These are phyloP conservation scores for Geranium incanum DNA, from an alignment of 441 rosid genomes.

Conservation along the genomic window DNA sequence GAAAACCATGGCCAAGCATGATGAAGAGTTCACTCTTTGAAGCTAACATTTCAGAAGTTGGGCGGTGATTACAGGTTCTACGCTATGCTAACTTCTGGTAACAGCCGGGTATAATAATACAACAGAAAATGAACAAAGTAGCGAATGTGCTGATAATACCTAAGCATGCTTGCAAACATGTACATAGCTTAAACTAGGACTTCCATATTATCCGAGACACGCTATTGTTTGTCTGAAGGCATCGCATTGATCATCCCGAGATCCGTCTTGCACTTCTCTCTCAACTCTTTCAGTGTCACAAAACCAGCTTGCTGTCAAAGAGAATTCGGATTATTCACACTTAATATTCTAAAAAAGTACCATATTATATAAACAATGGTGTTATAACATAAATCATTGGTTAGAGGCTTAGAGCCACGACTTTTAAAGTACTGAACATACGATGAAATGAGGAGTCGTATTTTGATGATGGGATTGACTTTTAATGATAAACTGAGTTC, in stretches of 20 bases:
- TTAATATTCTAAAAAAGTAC: constrained; percentile 13
- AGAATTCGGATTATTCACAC: constrained; percentile 15
- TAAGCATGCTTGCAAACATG: neutral
- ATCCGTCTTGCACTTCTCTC: constrained; percentile 70
- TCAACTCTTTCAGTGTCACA: constrained; percentile 49
- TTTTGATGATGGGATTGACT: neutral
- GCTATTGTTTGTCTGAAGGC: constrained; percentile 36
- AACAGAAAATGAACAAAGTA: neutral
- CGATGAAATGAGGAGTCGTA: neutral
- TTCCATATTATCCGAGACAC: constrained; percentile 9
- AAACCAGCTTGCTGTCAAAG: constrained; percentile 57
- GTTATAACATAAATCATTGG: neutral
- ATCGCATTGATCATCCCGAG: constrained; percentile 42
- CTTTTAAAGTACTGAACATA: neutral
- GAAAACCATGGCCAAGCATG: neutral
- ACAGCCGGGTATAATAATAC: no score
- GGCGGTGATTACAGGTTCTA: neutral
- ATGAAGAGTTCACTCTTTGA: neutral
- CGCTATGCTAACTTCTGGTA: no score
- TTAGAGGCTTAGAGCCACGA: neutral
- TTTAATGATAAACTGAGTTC: neutral
- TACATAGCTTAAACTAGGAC: neutral
- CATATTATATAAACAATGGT: neutral
- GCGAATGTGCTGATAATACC: neutral
- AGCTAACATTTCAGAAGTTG: neutral